Percentiles rank a stretch among this genome's conserved stretches.
These are phyloP conservation scores for Venturiaceae sp. DNA, from an alignment of 2,329 filamentous ascomycete species.

Conservation along the genomic window DNA sequence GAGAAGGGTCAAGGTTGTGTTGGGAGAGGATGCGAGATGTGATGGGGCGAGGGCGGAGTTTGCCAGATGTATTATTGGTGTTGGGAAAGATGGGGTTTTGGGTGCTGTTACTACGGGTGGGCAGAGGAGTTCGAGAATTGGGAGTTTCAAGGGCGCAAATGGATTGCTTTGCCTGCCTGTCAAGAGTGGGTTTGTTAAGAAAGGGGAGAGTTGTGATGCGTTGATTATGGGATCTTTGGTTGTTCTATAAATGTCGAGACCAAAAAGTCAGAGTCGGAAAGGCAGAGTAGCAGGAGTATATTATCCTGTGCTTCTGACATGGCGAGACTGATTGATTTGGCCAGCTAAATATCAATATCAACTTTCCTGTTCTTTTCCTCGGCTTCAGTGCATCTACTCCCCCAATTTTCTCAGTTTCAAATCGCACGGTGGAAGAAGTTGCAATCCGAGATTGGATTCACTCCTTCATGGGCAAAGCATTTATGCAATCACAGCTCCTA, in stretches of 20 bases:
- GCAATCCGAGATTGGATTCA: too few relatives aligned
- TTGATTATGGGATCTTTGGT: conserved; percentile 57
- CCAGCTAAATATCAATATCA: too few relatives aligned
- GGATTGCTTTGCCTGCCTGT: conserved; percentile 68
- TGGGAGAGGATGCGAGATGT: conserved; percentile 63
- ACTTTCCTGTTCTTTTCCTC: too few relatives aligned
- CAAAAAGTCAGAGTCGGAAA: too few relatives aligned
- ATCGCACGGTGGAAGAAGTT: too few relatives aligned
- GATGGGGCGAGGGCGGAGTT: conserved; percentile 79
- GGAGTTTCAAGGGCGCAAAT: conserved; percentile 83
- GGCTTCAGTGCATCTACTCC: too few relatives aligned
- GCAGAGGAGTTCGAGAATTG: conserved; percentile 82
- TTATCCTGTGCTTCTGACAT: too few relatives aligned
- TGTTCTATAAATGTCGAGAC: neutral
- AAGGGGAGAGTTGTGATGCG: conserved; percentile 65
- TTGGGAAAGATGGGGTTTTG: conserved; percentile 54
- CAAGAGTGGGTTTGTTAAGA: conserved; percentile 52
- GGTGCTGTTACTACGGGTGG: conserved; percentile 75
- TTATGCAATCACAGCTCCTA: too few relatives aligned
- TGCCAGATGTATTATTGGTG: conserved; percentile 69
- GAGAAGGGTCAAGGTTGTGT: conserved; percentile 57
- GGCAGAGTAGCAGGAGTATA: too few relatives aligned
- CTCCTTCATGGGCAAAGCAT: too few relatives aligned
- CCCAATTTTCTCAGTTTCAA: too few relatives aligned
- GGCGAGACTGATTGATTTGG: too few relatives aligned